These are phyloP conservation scores for Nemania abortiva DNA, from an alignment of 2,329 filamentous ascomycete genomes.

Conservation along the genomic window DNA sequence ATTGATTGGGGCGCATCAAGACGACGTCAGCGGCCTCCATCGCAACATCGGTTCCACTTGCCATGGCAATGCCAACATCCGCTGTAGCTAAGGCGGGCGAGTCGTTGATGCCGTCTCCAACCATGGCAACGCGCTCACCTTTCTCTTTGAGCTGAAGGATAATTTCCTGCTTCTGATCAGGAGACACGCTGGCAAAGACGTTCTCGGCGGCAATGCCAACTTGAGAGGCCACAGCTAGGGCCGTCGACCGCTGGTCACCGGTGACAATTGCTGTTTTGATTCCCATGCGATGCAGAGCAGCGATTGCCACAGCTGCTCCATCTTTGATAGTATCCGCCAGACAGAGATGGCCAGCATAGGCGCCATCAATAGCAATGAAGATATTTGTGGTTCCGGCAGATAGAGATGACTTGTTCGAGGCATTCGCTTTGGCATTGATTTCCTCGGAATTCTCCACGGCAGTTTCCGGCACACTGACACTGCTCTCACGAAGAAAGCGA, in stretches of 20 bases:
- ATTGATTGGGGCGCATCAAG: constrained; percentile 90
- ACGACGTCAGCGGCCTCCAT: constrained; percentile 98
- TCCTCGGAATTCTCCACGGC: constrained; percentile 73
- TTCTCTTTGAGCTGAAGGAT: constrained; percentile 79
- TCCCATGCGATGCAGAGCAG: constrained; percentile 85
- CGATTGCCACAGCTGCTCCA: constrained; percentile 82
- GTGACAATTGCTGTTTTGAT: constrained; percentile 93
- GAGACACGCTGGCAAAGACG: constrained; percentile 88
- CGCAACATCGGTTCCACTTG: constrained; percentile 93
- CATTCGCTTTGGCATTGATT: constrained; percentile 62
- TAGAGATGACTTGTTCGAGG: constrained; percentile 42
- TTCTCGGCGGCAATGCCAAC: constrained; percentile 83
- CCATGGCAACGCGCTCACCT: constrained; percentile 91
- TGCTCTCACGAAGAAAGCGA: constrained; percentile 77
- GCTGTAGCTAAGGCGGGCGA: constrained; percentile 94
- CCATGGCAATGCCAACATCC: constrained; percentile 91
- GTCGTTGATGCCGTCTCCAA: constrained; percentile 98
- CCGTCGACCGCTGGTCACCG: constrained; percentile 88
- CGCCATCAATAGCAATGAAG: constrained; percentile 86
- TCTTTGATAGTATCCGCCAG: constrained; percentile 93
- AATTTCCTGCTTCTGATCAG: constrained; percentile 90
- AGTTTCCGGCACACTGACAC: constrained; percentile 73
- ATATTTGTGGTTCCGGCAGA: constrained; percentile 86
- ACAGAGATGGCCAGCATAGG: constrained; percentile 84
- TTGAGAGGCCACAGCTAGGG: constrained; percentile 81